Percentiles rank a stretch among this genome's conserved stretches.
Evolutionary conservation across 495 filamentous ascomycete species (phyloP).

Genomic region (Amniculicola lignicola): DNA sequence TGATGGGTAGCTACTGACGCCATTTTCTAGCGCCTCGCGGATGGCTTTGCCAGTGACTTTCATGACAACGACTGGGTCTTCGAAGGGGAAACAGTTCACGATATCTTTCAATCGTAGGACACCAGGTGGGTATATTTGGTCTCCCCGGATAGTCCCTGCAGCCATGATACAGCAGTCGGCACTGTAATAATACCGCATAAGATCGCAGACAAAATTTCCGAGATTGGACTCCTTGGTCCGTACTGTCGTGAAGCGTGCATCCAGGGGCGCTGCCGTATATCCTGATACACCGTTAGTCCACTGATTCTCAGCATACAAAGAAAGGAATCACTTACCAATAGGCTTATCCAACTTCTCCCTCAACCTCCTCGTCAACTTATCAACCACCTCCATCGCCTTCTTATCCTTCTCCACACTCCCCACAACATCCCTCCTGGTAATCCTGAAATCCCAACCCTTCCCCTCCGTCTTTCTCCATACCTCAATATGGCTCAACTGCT

Average conservation of each 20-base stretch:
- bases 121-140: slow-evolving; percentile 82
- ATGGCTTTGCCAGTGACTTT: slow-evolving; percentile 64
- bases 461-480: slow-evolving; percentile 51
- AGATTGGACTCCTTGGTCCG: slow-evolving; percentile 73
- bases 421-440: slow-evolving; percentile 68
- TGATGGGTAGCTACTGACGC: slow-evolving; percentile 72
- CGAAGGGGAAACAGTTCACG: slow-evolving; percentile 70
- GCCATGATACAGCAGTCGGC: slow-evolving; percentile 83
- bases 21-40: slow-evolving; percentile 75
- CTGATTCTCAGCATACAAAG: background rate
- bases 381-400: slow-evolving; percentile 55
- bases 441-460: slow-evolving; percentile 71
- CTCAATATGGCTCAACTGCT: slow-evolving; percentile 85
- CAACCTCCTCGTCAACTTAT: slow-evolving; percentile 65
- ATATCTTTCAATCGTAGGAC: slow-evolving; percentile 74
- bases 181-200: slow-evolving; percentile 78
- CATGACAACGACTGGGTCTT: slow-evolving; percentile 82
- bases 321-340: slow-evolving; percentile 46
- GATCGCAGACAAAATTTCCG: slow-evolving; percentile 85
- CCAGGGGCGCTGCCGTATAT: slow-evolving; percentile 73
- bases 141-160: slow-evolving; percentile 82
- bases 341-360: slow-evolving; percentile 76
- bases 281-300: slow-evolving; percentile 35
- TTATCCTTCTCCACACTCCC: slow-evolving; percentile 61
- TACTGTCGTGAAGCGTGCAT: slow-evolving; percentile 81